Percentiles rank a stretch among this genome's conserved stretches.
phyloP scores from a whole-genome alignment of 169 alveolate species.

The Neospora caninum region DNA sequence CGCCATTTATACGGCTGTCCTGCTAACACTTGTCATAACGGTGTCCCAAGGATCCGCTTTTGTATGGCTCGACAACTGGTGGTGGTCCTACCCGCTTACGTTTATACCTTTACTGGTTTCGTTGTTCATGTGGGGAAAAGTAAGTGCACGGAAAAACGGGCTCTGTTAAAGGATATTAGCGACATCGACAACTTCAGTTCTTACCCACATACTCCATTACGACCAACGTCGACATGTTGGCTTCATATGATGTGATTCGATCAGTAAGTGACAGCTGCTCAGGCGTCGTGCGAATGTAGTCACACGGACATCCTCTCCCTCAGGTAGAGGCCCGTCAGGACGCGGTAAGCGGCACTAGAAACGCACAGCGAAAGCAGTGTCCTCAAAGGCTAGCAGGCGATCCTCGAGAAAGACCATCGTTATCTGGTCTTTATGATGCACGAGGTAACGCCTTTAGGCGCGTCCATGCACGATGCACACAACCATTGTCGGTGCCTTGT shows the following conservation, averaged over 20 bases:
- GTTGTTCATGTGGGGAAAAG: slow-evolving; percentile 43
- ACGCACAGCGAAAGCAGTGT: neutral
- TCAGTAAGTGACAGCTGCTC: neutral
- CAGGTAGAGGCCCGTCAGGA: slow-evolving; percentile 61
- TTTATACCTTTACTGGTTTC: slow-evolving; percentile 41
- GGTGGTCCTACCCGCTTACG: slow-evolving; percentile 59
- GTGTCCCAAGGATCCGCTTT: slow-evolving; percentile 28
- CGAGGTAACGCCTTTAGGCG: neutral
- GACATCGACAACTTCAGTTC: neutral
- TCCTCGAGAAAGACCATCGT: slow-evolving; percentile 48
- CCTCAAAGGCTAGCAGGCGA: slow-evolving; percentile 17
- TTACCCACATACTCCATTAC: neutral
- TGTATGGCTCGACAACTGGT: slow-evolving; percentile 41
- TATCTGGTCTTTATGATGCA: slow-evolving; percentile 53
- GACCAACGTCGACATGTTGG: slow-evolving; percentile 12
- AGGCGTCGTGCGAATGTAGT: neutral
- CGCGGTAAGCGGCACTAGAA: neutral
- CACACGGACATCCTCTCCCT: neutral
- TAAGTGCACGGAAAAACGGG: neutral
- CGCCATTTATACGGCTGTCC: slow-evolving; percentile 61
- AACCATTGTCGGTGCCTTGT: neutral
- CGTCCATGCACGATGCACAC: neutral
- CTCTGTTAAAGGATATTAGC: neutral
- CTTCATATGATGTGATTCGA: neutral
- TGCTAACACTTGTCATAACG: slow-evolving; percentile 1